Evolutionary conservation across 495 filamentous ascomycete genomes (phyloP), one percentile per base, ranked within the genome.

Genomic region (Annulohypoxylon nitens): DNA sequence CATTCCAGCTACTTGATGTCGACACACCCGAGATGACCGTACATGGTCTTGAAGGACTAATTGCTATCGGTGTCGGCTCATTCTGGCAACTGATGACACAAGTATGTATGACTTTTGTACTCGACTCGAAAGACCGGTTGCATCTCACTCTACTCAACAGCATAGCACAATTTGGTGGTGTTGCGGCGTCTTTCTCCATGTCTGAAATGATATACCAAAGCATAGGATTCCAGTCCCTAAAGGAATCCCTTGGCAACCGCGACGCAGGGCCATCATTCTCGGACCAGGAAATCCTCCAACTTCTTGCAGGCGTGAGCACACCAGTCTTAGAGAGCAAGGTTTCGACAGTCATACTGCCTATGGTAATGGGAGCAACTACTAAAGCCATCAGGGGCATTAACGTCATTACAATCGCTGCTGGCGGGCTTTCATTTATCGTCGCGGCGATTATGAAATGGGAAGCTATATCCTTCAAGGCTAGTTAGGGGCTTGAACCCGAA

Each of bases 191-290:
- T 0, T 80, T 91, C 0, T 83, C 86, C 0, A 86, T 91, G 39
- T 84, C 88, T 4, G 86, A 86, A 3, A 74, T 81, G 2, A 77
- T 90, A 0, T 90, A 88, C 75, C 73, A 88, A 30, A 89, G 89
- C 67, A 66, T 76, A 20, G 78, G 80, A 0, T 67, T 79, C 58
- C 73, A 76, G 7, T 67, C 67, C 6, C 77, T 86, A 16, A 34
- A 67, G 3, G 61, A 60, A 4, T 65, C 85, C 12, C 55, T 87
- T 2, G 57, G 84, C 80, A 34, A 59, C 37, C 45, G 84, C 80
- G 30, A 59, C 23, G 50, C 37, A 1, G 62, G 65, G 76, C 25
- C 70, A 41, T 57, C 58, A 76, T 26, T 73, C 54, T 57, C 61
- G 0, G 71, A 70, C 18, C 45, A 58, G 12, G 70, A 78, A 5